Evolutionary conservation across 495 filamentous ascomycete species (phyloP), one percentile per base, ranked within the genome.

Genomic region (Penicillium egyptiacum): DNA sequence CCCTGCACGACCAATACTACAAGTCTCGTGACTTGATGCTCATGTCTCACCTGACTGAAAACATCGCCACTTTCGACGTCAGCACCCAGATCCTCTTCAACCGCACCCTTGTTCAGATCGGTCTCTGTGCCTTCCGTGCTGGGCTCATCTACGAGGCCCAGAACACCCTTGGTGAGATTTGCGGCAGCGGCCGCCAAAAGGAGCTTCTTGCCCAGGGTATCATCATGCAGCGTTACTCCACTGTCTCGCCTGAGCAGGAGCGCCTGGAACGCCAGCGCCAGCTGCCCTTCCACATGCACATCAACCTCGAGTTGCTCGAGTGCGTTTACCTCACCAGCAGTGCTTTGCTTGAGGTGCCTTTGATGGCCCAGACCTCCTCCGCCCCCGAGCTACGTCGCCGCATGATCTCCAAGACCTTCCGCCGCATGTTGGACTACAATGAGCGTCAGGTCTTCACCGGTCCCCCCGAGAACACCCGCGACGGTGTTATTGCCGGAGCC

Each of bases 271-370:
- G 92, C 60, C 94, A 98, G 72, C 86, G 94, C 58, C 94, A 98
- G 76, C 81, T 99, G 57, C 94, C 94, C 42, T 99, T 99, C 84
- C 94, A 99, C 78, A 96, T 97, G 90, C 94, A 99, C 81, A 98
- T 99, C 81, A 99, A 99, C 80, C 82, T 99, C 20, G 94, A 99
- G 66, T 84, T 99, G 28, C 85, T 99, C 4, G 94, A 99, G 73
- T 98, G 93, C 68, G 92, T 97, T 57, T 99, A 99, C 75, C 86
- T 99, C 44, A 97, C 94, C 55, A 97, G 91, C 73, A 95, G 89
- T 78, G 98, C 98, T 94, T 86, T 99, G 57, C 83, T 99, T 45
- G 94, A 99, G 78, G 96, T 99, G 58, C 94, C 94, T 12, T 88
- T 96, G 45, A 86, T 99, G 56, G 94, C 94, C 26, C 95, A 98